phyloP scores from a whole-genome alignment of 495 filamentous ascomycete genomes.

The Elaphomyces granulatus region DNA sequence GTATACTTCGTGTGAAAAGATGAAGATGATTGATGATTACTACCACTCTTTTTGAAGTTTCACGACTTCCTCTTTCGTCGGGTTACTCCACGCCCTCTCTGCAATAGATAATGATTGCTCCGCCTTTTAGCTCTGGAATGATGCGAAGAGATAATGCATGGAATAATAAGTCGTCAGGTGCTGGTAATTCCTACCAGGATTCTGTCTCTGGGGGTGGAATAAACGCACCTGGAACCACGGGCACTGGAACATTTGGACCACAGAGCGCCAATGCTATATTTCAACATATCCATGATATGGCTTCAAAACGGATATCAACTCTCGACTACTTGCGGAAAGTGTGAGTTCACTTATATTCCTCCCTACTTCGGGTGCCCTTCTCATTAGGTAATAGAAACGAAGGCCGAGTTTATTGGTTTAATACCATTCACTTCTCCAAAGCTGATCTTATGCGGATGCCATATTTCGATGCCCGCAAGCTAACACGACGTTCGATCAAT shows the following conservation, averaged over 20 bases:
- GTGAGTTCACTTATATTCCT: constrained; percentile 34
- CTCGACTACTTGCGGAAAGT: constrained; percentile 85
- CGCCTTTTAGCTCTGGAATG: constrained; percentile 22
- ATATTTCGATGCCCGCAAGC: constrained; percentile 69
- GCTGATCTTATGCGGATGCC: constrained; percentile 65
- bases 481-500: constrained; percentile 76
- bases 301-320: constrained; percentile 90
- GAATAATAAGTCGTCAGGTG: constrained; percentile 15
- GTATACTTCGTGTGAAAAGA: no score
- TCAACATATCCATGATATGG: constrained; percentile 78
- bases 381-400: constrained; percentile 51
- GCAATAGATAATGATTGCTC: constrained; percentile 19
- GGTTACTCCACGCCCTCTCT: no score
- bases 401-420: constrained; percentile 94
- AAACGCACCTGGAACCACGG: constrained; percentile 15
- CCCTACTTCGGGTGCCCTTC: background rate
- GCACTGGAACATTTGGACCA: constrained; percentile 30
- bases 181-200: constrained; percentile 10
- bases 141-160: constrained; percentile 21
- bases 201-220: background rate
- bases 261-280: constrained; percentile 54
- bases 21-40: no score
- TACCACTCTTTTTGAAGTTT: background rate
- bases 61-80: no score
- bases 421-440: constrained; percentile 82